Evolutionary conservation across 2,329 filamentous ascomycete species (phyloP).

Genomic region (Monosporascus sp.): DNA sequence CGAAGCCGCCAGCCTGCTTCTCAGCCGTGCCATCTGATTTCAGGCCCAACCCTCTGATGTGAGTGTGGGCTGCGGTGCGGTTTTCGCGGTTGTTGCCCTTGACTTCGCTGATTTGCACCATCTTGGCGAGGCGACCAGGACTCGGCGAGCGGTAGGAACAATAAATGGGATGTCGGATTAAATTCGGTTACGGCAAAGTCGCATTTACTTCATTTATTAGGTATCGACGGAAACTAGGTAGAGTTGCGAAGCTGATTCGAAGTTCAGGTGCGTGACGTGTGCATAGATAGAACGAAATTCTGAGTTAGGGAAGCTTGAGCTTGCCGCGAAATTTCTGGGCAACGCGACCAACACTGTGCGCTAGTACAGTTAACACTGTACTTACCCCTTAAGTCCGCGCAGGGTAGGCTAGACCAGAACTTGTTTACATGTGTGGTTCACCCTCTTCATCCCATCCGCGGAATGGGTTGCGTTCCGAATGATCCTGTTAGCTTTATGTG

Average conservation of each 20-base stretch:
- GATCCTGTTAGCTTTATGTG: too few species aligned
- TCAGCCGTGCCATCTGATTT: conserved; percentile 83
- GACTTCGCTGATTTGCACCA: conserved; percentile 91
- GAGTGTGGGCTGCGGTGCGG: conserved; percentile 92
- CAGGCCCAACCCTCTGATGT: conserved; percentile 92
- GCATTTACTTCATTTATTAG: too few species aligned
- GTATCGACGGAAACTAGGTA: too few species aligned
- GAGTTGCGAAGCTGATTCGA: too few species aligned
- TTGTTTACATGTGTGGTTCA: too few species aligned
- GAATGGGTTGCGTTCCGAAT: too few species aligned
- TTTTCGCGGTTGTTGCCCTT: conserved; percentile 94
- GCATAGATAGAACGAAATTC: conserved; percentile 6
- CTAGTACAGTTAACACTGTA: conserved; percentile 2
- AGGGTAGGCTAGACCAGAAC: too few species aligned
- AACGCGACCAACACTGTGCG: conserved; percentile 19
- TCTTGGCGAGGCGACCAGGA: conserved; percentile 37
- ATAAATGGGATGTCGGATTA: too few species aligned
- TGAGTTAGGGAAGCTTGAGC: conserved; percentile 16
- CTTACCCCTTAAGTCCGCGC: too few species aligned
- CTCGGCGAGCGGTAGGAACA: background rate
- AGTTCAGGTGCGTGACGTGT: background rate
- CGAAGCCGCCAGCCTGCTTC: conserved; percentile 73
- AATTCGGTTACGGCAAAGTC: too few species aligned
- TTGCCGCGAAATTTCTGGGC: conserved; percentile 26
- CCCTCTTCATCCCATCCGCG: too few species aligned